These are phyloP conservation scores for Parastagonospora nodorum DNA, from an alignment of 2,329 filamentous ascomycete genomes.

Conservation along the genomic window DNA sequence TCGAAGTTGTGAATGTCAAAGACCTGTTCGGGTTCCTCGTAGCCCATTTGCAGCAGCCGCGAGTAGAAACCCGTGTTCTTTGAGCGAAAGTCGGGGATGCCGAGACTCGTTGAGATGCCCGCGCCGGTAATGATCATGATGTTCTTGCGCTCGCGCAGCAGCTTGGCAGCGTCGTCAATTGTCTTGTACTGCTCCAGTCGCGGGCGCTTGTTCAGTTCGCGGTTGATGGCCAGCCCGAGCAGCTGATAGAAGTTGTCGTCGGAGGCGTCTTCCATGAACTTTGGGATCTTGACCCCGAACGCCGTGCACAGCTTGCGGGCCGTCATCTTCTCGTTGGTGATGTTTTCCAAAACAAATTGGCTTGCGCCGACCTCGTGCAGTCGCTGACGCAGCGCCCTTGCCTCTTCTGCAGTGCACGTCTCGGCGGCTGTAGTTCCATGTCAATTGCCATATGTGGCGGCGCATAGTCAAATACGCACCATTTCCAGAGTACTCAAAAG, in stretches of 20 bases:
- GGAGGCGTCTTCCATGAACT: slow-evolving; percentile 72
- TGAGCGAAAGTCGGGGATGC: slow-evolving; percentile 95
- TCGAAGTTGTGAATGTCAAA: slow-evolving; percentile 90
- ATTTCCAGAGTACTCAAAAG: slow-evolving; percentile 32
- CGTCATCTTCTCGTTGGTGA: slow-evolving; percentile 66
- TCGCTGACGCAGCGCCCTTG: slow-evolving; percentile 68
- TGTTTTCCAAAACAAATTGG: slow-evolving; percentile 69
- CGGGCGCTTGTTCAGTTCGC: slow-evolving; percentile 79
- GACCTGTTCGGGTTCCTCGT: slow-evolving; percentile 87
- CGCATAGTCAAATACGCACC: slow-evolving; percentile 15
- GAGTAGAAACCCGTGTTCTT: slow-evolving; percentile 92
- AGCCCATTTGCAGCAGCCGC: slow-evolving; percentile 76
- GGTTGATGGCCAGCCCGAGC: slow-evolving; percentile 75
- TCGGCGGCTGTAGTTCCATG: slow-evolving; percentile 25
- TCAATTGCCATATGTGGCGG: slow-evolving; percentile 9
- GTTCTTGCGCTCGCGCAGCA: slow-evolving; percentile 76
- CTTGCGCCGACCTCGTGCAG: slow-evolving; percentile 78
- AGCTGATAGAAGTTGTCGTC: slow-evolving; percentile 78
- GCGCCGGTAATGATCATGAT: slow-evolving; percentile 95
- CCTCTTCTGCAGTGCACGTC: slow-evolving; percentile 57
- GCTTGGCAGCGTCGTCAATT: slow-evolving; percentile 80
- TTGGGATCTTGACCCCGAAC: slow-evolving; percentile 76
- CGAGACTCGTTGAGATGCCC: slow-evolving; percentile 93
- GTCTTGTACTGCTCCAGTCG: slow-evolving; percentile 83
- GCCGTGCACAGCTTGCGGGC: slow-evolving; percentile 85